Base-by-base conservation (phyloP, 2,329 filamentous ascomycete genomes). In the Calonectria ilicicola region DNA sequence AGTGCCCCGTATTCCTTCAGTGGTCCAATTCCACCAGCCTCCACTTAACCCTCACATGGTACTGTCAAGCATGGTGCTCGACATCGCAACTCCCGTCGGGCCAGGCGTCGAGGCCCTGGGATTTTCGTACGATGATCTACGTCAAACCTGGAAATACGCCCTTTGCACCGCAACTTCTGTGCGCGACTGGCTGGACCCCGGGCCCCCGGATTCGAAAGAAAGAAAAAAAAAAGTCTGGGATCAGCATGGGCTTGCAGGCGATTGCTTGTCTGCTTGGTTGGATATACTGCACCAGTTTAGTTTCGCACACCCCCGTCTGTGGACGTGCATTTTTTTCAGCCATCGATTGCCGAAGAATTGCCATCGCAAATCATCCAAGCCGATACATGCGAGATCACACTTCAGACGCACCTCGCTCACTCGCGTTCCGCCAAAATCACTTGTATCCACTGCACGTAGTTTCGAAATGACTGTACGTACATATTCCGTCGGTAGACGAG, bases 371-470 rank as follows among this genome's bases (percentile, higher is more conserved):
- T 23, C 53, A 60, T 23, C 32, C 53, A 56, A 38, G 35, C 53
- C 53, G 21, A 23, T 60, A 40, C 53, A 60, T 60, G 53, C 53
- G 35, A 60, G n/a, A 60, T 40, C 53, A 60, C 53, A 60, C 53
- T 63, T 17, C 38, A 46, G 40, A 63, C 38, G 58, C 58, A 63
- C 44, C 51, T 42, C n/a, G 21, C 65, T 58, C 58, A 64, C 46
- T 69, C 32, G 27, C 58, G 9, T 47, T 63, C 40, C 63, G 42
- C 68, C 65, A 70, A 65, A 64, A 69, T 66, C 67, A 68, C 35
- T 26, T 65, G 73, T 78, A 73, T 70, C 77, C 77, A 79, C 76
- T 63, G 38, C 63, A 72, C 7, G 65, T 67, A 73, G 77, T 77
- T 79, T 79, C 76, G 63, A 74, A 76, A 65, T 62, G 64, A 69